Conservation (phyloP, 1,284 basidiomycete genomes). For the Psilocybe mexicana region DNA sequence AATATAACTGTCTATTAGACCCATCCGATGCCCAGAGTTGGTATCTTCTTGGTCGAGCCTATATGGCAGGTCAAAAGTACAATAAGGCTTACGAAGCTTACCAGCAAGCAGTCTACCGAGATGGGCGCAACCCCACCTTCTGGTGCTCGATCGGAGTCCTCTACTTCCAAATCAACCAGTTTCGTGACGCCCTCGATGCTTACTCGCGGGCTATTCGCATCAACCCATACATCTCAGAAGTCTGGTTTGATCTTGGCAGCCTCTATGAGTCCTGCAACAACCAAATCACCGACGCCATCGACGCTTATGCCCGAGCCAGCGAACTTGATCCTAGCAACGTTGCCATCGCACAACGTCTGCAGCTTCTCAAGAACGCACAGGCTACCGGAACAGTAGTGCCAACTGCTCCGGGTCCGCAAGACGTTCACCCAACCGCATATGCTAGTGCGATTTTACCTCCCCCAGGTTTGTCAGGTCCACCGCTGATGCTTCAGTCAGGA, state of each 20-base stretch:
- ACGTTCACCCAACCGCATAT: conserved; percentile 94
- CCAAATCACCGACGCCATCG: conserved; percentile 97
- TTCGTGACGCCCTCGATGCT: conserved; percentile 95
- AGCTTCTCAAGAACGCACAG: conserved; percentile 80
- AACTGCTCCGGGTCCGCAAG: conserved; percentile 86
- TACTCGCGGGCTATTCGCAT: conserved; percentile 98
- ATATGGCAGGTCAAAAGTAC: conserved; percentile 99
- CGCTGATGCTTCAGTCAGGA: conserved; percentile 57
- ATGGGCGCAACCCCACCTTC: conserved; percentile 98
- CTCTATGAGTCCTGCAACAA: conserved; percentile 99
- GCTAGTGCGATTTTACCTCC: conserved; percentile 73
- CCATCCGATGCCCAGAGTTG: conserved; percentile 97
- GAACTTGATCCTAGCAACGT: conserved; percentile 86
- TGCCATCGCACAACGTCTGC: conserved; percentile 77
- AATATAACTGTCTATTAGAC: conserved; percentile 50
- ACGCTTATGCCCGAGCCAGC: conserved; percentile 91
- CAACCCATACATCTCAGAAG: conserved; percentile 98
- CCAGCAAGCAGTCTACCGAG: conserved; percentile 98
- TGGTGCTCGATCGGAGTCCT: conserved; percentile 99
- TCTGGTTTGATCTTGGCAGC: conserved; percentile 98
- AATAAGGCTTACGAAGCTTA: conserved; percentile 99
- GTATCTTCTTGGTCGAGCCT: conserved; percentile 97
- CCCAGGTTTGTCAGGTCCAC: conserved; percentile 61
- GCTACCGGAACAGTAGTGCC: conserved; percentile 77
- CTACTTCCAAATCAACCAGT: conserved; percentile 99